Evolutionary conservation across 805 yeast genomes (phyloP).

Genomic region (Myxozyma nipponensis): DNA sequence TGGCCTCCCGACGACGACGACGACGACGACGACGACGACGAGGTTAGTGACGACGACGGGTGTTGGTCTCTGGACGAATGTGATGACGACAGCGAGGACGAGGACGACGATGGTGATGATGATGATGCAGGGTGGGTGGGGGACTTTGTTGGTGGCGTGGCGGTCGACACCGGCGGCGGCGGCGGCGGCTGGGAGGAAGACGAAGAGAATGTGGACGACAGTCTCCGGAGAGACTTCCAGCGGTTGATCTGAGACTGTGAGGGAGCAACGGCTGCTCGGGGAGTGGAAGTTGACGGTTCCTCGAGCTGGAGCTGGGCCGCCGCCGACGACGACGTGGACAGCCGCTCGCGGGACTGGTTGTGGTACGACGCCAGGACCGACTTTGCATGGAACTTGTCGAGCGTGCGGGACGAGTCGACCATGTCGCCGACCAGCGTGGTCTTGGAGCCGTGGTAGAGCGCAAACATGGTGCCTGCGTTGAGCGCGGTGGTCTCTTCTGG

Average conservation of each 20-base stretch:
- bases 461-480: slow-evolving; percentile 23
- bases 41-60: neutral
- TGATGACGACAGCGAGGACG: neutral
- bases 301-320: neutral
- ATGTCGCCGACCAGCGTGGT: neutral
- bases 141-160: neutral
- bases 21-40: slow-evolving; percentile 5
- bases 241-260: neutral
- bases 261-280: too few species aligned
- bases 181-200: neutral
- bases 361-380: slow-evolving; percentile 21
- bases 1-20: slow-evolving; percentile 3
- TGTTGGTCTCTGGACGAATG: neutral
- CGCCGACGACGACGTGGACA: neutral
- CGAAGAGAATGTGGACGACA: neutral
- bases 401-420: slow-evolving; percentile 7
- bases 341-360: slow-evolving; percentile 1
- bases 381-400: slow-evolving; percentile 12
- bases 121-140: neutral
- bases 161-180: neutral
- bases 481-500: slow-evolving; percentile 23
- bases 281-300: too few species aligned
- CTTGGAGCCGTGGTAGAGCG: neutral
- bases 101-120: neutral
- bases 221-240: neutral